Conservation (phyloP, 2,329 filamentous ascomycete genomes). For the Chaetomium sp. region DNA sequence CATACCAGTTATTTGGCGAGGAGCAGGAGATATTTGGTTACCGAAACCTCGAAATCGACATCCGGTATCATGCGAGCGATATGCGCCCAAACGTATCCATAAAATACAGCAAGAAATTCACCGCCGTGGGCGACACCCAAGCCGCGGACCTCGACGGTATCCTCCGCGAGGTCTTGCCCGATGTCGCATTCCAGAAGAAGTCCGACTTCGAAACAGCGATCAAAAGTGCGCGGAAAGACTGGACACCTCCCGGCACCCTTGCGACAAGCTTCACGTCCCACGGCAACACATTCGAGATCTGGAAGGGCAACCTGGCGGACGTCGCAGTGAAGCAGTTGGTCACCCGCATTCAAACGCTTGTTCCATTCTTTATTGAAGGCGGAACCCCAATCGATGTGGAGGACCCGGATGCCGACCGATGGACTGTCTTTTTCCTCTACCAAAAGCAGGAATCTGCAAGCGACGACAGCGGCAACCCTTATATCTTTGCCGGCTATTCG, state of each 20-base stretch:
- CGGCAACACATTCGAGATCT: conserved; percentile 71
- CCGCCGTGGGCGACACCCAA: conserved; percentile 58
- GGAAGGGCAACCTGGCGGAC: conserved; percentile 70
- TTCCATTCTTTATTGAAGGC: conserved; percentile 86
- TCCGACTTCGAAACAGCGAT: conserved; percentile 56
- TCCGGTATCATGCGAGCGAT: conserved; percentile 63
- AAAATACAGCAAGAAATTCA: conserved; percentile 65
- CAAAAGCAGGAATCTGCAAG: conserved; percentile 48
- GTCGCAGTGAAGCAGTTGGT: conserved; percentile 63
- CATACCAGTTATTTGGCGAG: conserved; percentile 90
- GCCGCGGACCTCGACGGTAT: conserved; percentile 62
- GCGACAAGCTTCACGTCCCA: conserved; percentile 56
- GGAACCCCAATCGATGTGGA: conserved; percentile 67
- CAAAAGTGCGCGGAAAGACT: conserved; percentile 38
- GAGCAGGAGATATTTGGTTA: conserved; percentile 89
- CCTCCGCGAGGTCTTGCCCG: conserved; percentile 60
- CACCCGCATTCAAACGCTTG: conserved; percentile 73
- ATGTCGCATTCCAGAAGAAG: conserved; percentile 60
- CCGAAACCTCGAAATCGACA: conserved; percentile 67
- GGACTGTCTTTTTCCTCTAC: conserved; percentile 87
- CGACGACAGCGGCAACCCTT: conserved; percentile 47
- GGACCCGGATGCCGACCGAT: conserved; percentile 69
- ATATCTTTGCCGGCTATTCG: conserved; percentile 80
- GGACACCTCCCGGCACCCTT: conserved; percentile 69
- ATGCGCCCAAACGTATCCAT: conserved; percentile 71